A percentile compares a stretch with the other conserved stretches of the same genome.
phyloP scores from a whole-genome alignment of 2,329 filamentous ascomycete genomes.

The Penicillium italicum region DNA sequence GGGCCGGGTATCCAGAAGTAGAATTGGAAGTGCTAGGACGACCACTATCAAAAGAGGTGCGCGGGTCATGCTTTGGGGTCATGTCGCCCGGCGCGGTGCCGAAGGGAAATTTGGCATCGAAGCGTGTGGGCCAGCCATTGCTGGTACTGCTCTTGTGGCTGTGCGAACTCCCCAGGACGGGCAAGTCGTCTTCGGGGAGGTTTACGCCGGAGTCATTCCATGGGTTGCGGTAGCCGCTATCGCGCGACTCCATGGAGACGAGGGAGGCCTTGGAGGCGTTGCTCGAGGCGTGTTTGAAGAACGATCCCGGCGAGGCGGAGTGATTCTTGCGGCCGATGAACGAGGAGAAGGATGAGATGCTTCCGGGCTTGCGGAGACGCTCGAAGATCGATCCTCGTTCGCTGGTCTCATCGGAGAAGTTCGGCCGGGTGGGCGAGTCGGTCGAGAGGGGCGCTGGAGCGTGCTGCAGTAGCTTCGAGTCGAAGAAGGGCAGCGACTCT shows the following conservation, averaged over 20 bases:
- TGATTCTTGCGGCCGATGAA: constrained; percentile 96
- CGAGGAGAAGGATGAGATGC: constrained; percentile 92
- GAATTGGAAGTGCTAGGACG: constrained; percentile 93
- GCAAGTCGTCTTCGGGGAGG: constrained; percentile 75
- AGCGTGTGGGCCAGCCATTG: constrained; percentile 50
- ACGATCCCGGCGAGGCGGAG: constrained; percentile 75
- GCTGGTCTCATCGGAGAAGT: constrained; percentile 75
- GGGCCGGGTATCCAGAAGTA: constrained; percentile 94
- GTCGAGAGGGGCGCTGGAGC: constrained; percentile 75
- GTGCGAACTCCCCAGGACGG: constrained; percentile 51
- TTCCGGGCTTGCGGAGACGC: constrained; percentile 87
- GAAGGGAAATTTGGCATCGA: constrained; percentile 65
- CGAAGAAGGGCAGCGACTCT: constrained; percentile 92
- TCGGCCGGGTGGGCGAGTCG: constrained; percentile 83
- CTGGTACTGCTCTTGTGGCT: constrained; percentile 64
- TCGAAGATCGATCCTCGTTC: constrained; percentile 84
- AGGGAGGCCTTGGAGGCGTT: constrained; percentile 93
- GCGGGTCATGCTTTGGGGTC: constrained; percentile 77
- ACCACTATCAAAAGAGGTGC: constrained; percentile 84
- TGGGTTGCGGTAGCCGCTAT: constrained; percentile 91
- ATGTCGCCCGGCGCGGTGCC: constrained; percentile 67
- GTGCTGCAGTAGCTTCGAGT: constrained; percentile 92
- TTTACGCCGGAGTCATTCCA: constrained; percentile 99
- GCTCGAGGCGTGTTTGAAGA: constrained; percentile 87
- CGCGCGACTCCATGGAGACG: constrained; percentile 91